A percentile compares a stretch with the other conserved stretches of the same genome.
These are phyloP conservation scores for Globisporangium barbulae DNA, from an alignment of 352 stramenopile species.

Conservation along the genomic window DNA sequence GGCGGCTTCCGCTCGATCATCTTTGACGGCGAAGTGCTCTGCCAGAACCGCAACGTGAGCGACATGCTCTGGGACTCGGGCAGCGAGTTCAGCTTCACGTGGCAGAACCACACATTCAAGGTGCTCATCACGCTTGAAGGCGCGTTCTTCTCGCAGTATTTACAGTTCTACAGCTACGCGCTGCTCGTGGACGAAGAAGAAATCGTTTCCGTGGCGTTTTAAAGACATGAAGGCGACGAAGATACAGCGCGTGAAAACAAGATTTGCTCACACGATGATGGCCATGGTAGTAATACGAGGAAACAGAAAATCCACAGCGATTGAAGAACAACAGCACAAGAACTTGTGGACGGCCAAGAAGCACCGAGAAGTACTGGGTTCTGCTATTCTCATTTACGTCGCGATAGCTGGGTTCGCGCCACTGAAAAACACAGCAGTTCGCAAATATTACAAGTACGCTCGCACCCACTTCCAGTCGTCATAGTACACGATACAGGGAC, in stretches of 20 bases:
- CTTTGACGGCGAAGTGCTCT: slow-evolving; percentile 61
- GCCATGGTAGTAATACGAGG: neutral
- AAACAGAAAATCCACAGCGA: neutral
- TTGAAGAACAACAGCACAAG: neutral
- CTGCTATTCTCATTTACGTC: too few species aligned
- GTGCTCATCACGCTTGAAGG: slow-evolving; percentile 75
- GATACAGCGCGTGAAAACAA: neutral
- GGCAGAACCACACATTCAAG: slow-evolving; percentile 65
- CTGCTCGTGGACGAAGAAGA: slow-evolving; percentile 78
- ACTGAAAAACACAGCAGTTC: neutral
- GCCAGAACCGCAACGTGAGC: slow-evolving; percentile 63
- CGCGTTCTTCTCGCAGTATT: slow-evolving; percentile 81
- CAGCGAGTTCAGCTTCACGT: slow-evolving; percentile 70
- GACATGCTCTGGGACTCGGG: slow-evolving; percentile 81
- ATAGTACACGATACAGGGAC: neutral
- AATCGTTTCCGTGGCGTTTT: slow-evolving; percentile 40
- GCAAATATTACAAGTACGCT: neutral
- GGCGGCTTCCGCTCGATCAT: slow-evolving; percentile 71
- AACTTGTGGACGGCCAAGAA: too few species aligned
- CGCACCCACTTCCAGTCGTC: neutral
- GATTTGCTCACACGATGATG: neutral
- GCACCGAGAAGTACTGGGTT: too few species aligned
- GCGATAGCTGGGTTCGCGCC: neutral
- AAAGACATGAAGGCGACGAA: neutral
- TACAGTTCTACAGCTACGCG: slow-evolving; percentile 84